Evolutionary conservation across 768 basidiomycete genomes (phyloP).

Genomic region (Pleurotus tuoliensis): DNA sequence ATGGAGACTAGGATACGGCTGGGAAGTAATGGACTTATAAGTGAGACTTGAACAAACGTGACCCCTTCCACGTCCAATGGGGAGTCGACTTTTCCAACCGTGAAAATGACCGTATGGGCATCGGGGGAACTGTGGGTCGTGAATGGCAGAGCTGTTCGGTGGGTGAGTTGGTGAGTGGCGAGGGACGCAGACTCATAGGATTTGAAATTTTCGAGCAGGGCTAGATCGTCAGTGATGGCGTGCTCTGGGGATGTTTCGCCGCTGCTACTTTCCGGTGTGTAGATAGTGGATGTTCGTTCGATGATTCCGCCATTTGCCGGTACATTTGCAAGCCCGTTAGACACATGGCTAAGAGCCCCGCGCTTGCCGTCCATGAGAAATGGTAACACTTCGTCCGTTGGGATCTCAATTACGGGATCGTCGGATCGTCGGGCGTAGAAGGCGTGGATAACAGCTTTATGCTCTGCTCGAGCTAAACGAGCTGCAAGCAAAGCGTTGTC

Average conservation of each 20-base stretch:
- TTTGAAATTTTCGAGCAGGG: slow-evolving; percentile 35
- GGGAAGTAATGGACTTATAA: slow-evolving; percentile 70
- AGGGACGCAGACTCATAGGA: slow-evolving; percentile 68
- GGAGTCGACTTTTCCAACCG: slow-evolving; percentile 53
- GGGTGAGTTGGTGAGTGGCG: slow-evolving; percentile 58
- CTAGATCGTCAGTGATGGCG: slow-evolving; percentile 20
- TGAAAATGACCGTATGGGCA: slow-evolving; percentile 67
- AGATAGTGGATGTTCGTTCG: neutral
- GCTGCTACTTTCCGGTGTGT: slow-evolving; percentile 3
- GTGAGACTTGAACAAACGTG: slow-evolving; percentile 57
- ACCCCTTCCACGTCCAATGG: slow-evolving; percentile 50
- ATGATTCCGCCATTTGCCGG: slow-evolving; percentile 5
- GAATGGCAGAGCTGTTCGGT: slow-evolving; percentile 59
- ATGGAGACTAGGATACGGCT: slow-evolving; percentile 54
- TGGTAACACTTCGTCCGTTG: slow-evolving; percentile 53
- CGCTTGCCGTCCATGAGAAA: slow-evolving; percentile 53
- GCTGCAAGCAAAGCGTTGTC: slow-evolving; percentile 88
- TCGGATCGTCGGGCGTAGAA: slow-evolving; percentile 52
- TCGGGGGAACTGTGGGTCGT: slow-evolving; percentile 45
- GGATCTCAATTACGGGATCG: slow-evolving; percentile 43
- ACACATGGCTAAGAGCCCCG: slow-evolving; percentile 27
- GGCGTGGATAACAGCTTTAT: slow-evolving; percentile 80
- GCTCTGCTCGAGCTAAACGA: slow-evolving; percentile 65
- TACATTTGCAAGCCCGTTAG: slow-evolving; percentile 17
- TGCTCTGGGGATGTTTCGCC: slow-evolving; percentile 4